Evolutionary conservation across 768 basidiomycete species (phyloP).

Genomic region (Mycena chlorophos): DNA sequence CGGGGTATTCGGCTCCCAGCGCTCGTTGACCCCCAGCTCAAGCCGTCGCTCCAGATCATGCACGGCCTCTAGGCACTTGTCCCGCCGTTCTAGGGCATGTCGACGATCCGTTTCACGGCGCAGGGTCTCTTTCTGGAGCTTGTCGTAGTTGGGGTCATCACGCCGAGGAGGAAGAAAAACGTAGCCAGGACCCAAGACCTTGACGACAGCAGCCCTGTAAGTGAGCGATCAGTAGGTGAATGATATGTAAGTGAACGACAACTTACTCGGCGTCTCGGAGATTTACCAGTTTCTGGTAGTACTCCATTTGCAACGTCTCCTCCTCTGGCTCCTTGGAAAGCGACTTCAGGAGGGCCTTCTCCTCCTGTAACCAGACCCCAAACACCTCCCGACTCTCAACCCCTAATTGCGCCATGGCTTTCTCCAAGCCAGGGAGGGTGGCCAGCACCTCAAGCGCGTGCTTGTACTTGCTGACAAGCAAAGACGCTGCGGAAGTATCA

Average conservation of each 20-base stretch:
- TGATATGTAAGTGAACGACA: background rate
- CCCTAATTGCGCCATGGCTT: background rate
- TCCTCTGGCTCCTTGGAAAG: conserved; percentile 6
- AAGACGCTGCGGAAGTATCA: background rate
- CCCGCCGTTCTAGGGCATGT: background rate
- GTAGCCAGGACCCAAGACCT: background rate
- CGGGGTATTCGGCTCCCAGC: background rate
- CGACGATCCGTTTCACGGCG: background rate
- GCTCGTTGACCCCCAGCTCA: background rate
- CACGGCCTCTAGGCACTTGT: background rate
- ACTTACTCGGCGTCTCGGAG: background rate
- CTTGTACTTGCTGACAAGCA: background rate
- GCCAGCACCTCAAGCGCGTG: background rate
- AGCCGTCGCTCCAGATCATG: background rate
- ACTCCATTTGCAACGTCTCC: conserved; percentile 10
- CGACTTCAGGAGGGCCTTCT: background rate
- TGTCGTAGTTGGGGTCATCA: background rate
- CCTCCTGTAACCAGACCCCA: background rate
- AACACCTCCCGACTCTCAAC: background rate
- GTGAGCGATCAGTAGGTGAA: too few species aligned
- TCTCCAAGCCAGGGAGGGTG: background rate
- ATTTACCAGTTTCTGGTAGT: conserved; percentile 7
- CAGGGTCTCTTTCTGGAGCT: background rate
- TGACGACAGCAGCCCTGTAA: background rate
- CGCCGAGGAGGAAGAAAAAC: background rate